phyloP scores from a whole-genome alignment of 1,284 basidiomycete species.

The Moesziomyces aphidis region DNA sequence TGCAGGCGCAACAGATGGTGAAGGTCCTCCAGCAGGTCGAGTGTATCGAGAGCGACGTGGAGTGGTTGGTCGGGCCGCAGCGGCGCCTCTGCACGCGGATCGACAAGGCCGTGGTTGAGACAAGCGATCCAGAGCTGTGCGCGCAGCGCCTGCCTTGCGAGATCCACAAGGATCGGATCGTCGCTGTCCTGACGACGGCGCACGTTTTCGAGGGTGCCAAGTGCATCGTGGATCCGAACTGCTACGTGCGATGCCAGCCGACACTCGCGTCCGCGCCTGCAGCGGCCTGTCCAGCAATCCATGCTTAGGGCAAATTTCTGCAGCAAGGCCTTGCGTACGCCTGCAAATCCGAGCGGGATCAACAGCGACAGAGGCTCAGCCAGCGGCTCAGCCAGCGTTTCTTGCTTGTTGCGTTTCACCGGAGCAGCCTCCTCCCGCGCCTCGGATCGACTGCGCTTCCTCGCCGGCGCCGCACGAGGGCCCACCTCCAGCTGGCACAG shows the following conservation, averaged over 20 bases:
- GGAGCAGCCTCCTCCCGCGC: background rate
- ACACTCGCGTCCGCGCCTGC: background rate
- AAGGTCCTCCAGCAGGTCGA: conserved; percentile 46
- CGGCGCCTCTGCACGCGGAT: conserved; percentile 8
- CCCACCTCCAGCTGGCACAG: conserved; percentile 30
- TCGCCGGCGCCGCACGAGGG: conserved; percentile 6
- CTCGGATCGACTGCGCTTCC: background rate
- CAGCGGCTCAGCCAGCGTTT: background rate
- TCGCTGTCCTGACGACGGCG: background rate
- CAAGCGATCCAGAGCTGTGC: conserved; percentile 34
- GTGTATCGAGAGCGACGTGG: conserved; percentile 39
- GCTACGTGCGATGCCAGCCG: conserved; percentile 7
- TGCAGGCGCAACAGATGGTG: conserved; percentile 18
- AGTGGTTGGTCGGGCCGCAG: conserved; percentile 38
- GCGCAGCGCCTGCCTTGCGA: conserved; percentile 28
- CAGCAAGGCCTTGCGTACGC: conserved; percentile 11
- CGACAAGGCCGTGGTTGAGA: conserved; percentile 25
- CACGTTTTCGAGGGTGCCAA: conserved; percentile 14
- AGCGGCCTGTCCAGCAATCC: conserved; percentile 13
- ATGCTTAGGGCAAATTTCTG: conserved; percentile 6
- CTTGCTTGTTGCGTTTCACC: background rate
- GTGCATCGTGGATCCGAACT: conserved; percentile 26
- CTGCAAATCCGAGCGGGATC: conserved; percentile 16
- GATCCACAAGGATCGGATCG: conserved; percentile 36
- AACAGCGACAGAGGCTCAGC: conserved; percentile 13